A percentile compares a stretch with the other conserved stretches of the same genome.
Conservation (phyloP, 495 filamentous ascomycete species). For the Neurospora sp. region DNA sequence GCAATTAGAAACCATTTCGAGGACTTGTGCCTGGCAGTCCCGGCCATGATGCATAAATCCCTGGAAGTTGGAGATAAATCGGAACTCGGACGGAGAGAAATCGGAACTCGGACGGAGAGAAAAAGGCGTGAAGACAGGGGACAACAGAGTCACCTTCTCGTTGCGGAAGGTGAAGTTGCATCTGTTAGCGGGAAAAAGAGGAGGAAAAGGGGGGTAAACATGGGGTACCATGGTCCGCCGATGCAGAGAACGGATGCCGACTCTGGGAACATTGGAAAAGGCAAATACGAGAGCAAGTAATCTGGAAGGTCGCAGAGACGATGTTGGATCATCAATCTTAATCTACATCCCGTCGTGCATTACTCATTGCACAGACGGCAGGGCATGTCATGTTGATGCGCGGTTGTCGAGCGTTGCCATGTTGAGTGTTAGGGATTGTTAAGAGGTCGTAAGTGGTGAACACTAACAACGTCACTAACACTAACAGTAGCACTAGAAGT, state of each 20-base stretch:
- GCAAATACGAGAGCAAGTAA: neutral
- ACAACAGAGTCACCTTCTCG: constrained; percentile 2
- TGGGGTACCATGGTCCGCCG: neutral
- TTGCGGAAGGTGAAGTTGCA: constrained; percentile 3
- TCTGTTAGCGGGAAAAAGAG: neutral
- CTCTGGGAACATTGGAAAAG: neutral
- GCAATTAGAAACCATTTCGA: neutral
- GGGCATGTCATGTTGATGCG: neutral
- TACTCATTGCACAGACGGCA: neutral
- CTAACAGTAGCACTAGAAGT: neutral
- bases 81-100: neutral
- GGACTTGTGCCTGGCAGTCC: neutral
- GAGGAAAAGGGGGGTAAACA: neutral
- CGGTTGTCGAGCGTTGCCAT: neutral
- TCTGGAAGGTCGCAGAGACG: neutral
- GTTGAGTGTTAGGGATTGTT: neutral
- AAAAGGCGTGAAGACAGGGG: neutral
- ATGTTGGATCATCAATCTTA: neutral
- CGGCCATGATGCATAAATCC: neutral
- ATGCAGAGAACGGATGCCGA: neutral
- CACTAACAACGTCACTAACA: neutral
- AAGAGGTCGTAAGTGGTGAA: neutral
- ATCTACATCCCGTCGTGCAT: neutral
- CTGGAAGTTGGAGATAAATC: neutral
- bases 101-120: neutral